These are phyloP conservation scores for Poronia punctata DNA, from an alignment of 495 filamentous ascomycete genomes.

Conservation along the genomic window DNA sequence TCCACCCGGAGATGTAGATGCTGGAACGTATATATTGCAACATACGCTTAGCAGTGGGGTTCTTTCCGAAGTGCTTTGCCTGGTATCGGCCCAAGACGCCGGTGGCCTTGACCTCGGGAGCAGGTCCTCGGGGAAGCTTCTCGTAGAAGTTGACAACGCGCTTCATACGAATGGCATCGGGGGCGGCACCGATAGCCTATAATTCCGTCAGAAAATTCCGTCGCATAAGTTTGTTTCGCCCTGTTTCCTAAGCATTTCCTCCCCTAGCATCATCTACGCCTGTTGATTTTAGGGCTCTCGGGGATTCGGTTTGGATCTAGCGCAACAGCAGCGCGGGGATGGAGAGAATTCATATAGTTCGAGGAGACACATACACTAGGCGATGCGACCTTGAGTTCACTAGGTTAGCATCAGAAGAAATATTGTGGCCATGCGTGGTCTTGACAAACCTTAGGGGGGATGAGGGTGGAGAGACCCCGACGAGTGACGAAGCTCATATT, in stretches of 20 bases:
- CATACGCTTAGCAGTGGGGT: conserved; percentile 80
- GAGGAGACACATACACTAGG: conserved; percentile 76
- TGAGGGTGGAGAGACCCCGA: conserved; percentile 91
- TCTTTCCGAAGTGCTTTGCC: conserved; percentile 91
- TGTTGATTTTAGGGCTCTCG: too few species aligned
- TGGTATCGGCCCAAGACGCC: conserved; percentile 84
- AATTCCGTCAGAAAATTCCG: conserved; percentile 25
- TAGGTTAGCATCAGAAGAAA: conserved; percentile 21
- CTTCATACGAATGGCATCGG: conserved; percentile 93
- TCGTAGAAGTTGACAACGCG: conserved; percentile 97
- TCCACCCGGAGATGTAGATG: background rate
- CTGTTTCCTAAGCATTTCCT: background rate
- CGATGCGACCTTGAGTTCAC: conserved; percentile 58
- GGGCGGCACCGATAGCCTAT: conserved; percentile 83
- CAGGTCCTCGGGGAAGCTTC: conserved; percentile 84
- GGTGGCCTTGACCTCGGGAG: conserved; percentile 69
- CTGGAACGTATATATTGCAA: conserved; percentile 13
- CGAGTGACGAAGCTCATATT: conserved; percentile 87
- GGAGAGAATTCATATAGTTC: background rate
- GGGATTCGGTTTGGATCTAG: too few species aligned
- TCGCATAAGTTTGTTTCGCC: background rate
- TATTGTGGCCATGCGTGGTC: conserved; percentile 1
- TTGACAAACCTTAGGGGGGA: conserved; percentile 87
- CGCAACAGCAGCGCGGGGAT: background rate
- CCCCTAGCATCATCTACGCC: background rate